Evolutionary conservation across 305 asterid species (phyloP).

Genomic region (Solanum aculeatissimum): DNA sequence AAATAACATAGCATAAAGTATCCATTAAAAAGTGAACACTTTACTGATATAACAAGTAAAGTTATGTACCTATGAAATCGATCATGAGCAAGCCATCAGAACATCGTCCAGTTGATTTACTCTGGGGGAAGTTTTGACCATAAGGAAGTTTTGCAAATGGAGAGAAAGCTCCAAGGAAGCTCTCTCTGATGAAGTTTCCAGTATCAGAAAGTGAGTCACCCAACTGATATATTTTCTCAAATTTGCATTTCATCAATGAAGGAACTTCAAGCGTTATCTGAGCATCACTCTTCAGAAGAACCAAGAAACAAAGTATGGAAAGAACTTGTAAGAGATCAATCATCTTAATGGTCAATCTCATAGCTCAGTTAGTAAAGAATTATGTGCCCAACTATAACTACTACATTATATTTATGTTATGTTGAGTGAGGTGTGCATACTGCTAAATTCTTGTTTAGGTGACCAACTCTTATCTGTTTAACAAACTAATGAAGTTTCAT

Average conservation of each 20-base stretch:
- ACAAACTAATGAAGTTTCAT: not conserved
- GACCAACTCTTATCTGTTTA: not conserved
- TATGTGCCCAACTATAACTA: not conserved
- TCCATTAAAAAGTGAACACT: not conserved
- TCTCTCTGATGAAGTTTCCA: conserved; percentile 13
- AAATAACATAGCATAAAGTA: not conserved
- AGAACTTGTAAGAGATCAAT: not conserved
- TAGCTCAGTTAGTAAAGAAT: not conserved
- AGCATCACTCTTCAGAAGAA: not conserved
- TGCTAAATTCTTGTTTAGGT: not conserved
- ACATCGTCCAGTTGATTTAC: conserved; percentile 13
- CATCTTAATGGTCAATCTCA: not conserved
- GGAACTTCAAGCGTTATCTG: not conserved
- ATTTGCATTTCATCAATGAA: conserved; percentile 6
- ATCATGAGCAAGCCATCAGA: conserved; percentile 21
- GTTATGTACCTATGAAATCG: not conserved
- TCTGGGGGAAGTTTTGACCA: conserved; percentile 1
- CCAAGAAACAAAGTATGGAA: not conserved
- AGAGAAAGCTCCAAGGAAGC: not conserved
- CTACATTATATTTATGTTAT: not conserved
- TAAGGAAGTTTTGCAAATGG: conserved; percentile 5
- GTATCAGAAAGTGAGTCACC: conserved; percentile 23
- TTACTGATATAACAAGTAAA: not conserved
- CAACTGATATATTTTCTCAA: conserved; percentile 10
- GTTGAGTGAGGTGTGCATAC: not conserved